Base-by-base conservation (phyloP, 257 asterid genomes). In the Rhazya stricta region DNA sequence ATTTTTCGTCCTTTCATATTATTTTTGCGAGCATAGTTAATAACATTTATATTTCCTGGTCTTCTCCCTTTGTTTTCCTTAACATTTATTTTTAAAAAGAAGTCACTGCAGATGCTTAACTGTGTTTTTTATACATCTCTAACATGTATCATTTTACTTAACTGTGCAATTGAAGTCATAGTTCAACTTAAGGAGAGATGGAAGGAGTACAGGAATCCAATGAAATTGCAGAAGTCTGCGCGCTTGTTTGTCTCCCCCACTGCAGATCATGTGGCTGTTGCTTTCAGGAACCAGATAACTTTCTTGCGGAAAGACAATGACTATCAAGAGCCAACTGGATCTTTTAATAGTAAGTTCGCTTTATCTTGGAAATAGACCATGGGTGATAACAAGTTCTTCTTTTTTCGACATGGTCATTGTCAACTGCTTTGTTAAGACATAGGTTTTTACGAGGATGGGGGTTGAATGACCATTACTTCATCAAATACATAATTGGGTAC, bases 231-330 rank as follows among this genome's bases (percentile, higher is more conserved):
- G 74, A 89, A 86, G 84, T 75, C 63, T 75, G 92, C 81, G 36
- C 89, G 96, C 82, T 79, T 95, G 83, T 85, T 89, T 84, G 92
- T 92, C 66, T 89, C 99, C 72, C 80, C 92, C 34, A 86, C 85
- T 54, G 97, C 96, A 48, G 92, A 88, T 76, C 88, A 81, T 74
- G 91, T 95, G 80, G 99, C 99, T 79, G 90, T 95, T 74, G 97
- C 96, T 79, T 81, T 87, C 60, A 82, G 96, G 74, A 91, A 88
- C 78, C 94, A 86, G 78, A 88, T 95, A 78, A 84, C 91, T 48
- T 88, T 95, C 81, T 77, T 95, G 81, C 90, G 65, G 80, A 88
- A 91, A 91, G 91, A 86, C 81, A 79, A 89, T 85, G 91, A 87
- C 78, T 95, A 89, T 88, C 91, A 83, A 88, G 90, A 88, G 82